Base-by-base conservation (phyloP, 2,329 filamentous ascomycete species). In the Xylaria sp. region DNA sequence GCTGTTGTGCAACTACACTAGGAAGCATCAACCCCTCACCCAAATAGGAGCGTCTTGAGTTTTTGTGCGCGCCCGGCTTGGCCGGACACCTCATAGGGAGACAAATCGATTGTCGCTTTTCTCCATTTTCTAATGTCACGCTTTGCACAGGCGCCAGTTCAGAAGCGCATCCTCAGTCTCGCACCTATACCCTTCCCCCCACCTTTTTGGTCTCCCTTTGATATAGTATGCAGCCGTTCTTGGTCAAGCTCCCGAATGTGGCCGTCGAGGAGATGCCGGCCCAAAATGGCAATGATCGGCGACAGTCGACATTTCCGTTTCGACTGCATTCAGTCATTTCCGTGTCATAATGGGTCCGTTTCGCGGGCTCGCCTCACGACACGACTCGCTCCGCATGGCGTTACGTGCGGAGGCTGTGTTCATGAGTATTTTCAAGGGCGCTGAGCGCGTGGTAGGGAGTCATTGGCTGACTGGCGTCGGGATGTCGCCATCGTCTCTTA, bases 1-100 rank as follows among this genome's bases (percentile, higher is more conserved):
- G 41, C 43, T 54, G 62, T n/a, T 39, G 62, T 66, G 58, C 31
- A 33, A 68, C 63, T 39, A 23, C 5, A 18, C 61, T n/a, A 67
- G 18, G 33, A 33, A 10, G 39, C 23, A 48, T 55, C 60, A 46
- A 58, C 9, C 23, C 48, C 36, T n/a, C 46, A 12, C 23, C 59
- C 25, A 28, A n/a, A 55, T 60, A 33, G 59, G 59, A 54, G 52
- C 13, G 15, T 54, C 13, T 33, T n/a, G 49, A 36, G 13, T 48
- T 7, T 25, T 18, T 25, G 46, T 25, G 10, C 28, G n/a, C 15
- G 23, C 31, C 64, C 33, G 39, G 41, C n/a, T 9, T 41, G 43
- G 23, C 33, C 15, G 9, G 20, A 23, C 36, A 39, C 20, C 48
- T 66, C 49, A 31, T 23, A 62, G 41, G 6, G 41, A 46, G 18